phyloP scores from a whole-genome alignment of 495 filamentous ascomycete species.

The Trichoderma reesei region DNA sequence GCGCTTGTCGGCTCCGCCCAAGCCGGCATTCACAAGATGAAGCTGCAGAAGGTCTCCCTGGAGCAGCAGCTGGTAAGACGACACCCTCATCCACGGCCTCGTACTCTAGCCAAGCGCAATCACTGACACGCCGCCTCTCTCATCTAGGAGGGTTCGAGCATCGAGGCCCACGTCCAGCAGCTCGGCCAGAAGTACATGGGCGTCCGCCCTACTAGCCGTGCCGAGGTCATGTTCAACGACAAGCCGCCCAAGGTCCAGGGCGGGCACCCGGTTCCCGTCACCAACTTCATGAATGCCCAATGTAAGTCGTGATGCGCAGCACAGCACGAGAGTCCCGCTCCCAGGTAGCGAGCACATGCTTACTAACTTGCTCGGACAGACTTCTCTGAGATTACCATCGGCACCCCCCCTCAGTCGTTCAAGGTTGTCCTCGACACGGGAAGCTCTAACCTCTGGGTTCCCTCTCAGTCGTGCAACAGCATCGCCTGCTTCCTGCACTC shows the following conservation, averaged over 20 bases:
- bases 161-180: constrained; percentile 67
- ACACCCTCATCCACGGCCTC: constrained; percentile 1
- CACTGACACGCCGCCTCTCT: constrained; percentile 13
- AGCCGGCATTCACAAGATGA: constrained; percentile 84
- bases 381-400: constrained; percentile 92
- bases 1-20: constrained; percentile 74
- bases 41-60: constrained; percentile 92
- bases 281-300: constrained; percentile 98
- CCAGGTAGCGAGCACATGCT: neutral
- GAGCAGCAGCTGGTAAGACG: constrained; percentile 78
- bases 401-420: constrained; percentile 86
- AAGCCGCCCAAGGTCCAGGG: constrained; percentile 54
- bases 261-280: constrained; percentile 77
- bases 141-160: constrained; percentile 60
- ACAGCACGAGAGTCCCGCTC: neutral
- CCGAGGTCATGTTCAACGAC: constrained; percentile 69
- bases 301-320: constrained; percentile 49
- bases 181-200: constrained; percentile 95
- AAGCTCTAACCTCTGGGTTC: constrained; percentile 99
- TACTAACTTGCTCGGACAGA: constrained; percentile 45
- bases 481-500: constrained; percentile 97
- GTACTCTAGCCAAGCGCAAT: neutral
- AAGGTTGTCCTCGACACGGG: constrained; percentile 98
- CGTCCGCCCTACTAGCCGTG: constrained; percentile 55
- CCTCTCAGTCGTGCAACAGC: constrained; percentile 78